phyloP scores from a whole-genome alignment of 768 basidiomycete species.

The Ramaria sp. region DNA sequence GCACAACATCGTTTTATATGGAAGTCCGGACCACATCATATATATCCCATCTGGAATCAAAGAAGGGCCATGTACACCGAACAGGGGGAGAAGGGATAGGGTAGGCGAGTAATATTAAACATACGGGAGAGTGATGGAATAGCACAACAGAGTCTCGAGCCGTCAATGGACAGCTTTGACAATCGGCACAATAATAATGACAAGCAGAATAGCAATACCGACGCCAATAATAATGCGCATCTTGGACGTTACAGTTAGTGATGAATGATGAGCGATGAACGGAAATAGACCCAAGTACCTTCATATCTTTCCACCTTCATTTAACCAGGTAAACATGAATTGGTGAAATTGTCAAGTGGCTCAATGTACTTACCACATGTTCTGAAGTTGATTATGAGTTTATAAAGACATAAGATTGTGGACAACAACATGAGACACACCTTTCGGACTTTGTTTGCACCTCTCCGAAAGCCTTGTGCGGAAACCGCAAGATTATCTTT shows the following conservation, averaged over 20 bases:
- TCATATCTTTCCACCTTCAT: constrained; percentile 94
- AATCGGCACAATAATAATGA: constrained; percentile 93
- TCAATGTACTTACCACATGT: constrained; percentile 74
- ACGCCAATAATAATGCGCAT: constrained; percentile 96
- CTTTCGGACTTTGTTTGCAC: constrained; percentile 96
- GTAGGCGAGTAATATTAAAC: background rate
- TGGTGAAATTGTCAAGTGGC: background rate
- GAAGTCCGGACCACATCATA: background rate
- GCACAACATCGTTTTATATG: background rate
- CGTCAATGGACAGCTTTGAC: constrained; percentile 66
- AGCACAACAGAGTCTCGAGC: background rate
- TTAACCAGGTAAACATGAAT: constrained; percentile 6
- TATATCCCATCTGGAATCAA: background rate
- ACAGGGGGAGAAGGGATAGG: background rate
- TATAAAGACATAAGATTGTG: constrained; percentile 19
- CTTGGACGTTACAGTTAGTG: constrained; percentile 27
- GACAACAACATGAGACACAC: constrained; percentile 33
- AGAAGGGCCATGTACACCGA: background rate
- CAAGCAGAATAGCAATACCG: constrained; percentile 79
- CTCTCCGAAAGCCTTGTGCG: constrained; percentile 97
- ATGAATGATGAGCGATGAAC: background rate
- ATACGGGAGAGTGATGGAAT: background rate
- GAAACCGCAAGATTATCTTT: constrained; percentile 93
- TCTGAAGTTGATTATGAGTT: constrained; percentile 30
- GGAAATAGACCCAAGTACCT: constrained; percentile 37